A percentile compares a stretch with the other conserved stretches of the same genome.
phyloP scores from a whole-genome alignment of 108 stramenopile species.

The Skeletonema menzelii region DNA sequence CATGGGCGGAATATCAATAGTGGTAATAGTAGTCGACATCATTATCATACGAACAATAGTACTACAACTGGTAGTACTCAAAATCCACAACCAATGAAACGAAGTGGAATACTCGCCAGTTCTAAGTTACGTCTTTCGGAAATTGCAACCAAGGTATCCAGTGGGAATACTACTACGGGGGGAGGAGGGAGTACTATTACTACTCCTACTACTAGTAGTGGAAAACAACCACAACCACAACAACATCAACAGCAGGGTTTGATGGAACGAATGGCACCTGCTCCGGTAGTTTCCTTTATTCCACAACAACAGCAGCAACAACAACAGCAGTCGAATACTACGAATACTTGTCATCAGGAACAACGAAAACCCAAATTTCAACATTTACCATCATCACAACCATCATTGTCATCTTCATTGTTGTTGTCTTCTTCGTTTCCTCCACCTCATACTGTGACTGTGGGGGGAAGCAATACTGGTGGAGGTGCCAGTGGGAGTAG shows the following conservation, averaged over 20 bases:
- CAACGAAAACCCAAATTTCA: background rate
- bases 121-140: slow-evolving; percentile 16
- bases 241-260: background rate
- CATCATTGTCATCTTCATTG: no score
- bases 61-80: background rate
- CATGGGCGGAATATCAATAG: background rate
- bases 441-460: background rate
- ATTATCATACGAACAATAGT: slow-evolving; percentile 2
- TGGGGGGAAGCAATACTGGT: background rate
- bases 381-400: background rate
- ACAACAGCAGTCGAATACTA: background rate
- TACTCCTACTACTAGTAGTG: no score
- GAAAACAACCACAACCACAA: background rate
- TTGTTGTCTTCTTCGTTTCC: background rate
- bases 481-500: no score
- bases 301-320: background rate
- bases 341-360: background rate
- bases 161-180: background rate
- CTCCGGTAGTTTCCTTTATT: background rate
- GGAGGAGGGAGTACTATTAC: background rate
- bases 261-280: background rate
- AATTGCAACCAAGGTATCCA: slow-evolving; percentile 13
- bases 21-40: background rate
- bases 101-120: background rate
- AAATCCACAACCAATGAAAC: background rate